Conservation (phyloP, 768 basidiomycete species). For the Myochromella boudieri region DNA sequence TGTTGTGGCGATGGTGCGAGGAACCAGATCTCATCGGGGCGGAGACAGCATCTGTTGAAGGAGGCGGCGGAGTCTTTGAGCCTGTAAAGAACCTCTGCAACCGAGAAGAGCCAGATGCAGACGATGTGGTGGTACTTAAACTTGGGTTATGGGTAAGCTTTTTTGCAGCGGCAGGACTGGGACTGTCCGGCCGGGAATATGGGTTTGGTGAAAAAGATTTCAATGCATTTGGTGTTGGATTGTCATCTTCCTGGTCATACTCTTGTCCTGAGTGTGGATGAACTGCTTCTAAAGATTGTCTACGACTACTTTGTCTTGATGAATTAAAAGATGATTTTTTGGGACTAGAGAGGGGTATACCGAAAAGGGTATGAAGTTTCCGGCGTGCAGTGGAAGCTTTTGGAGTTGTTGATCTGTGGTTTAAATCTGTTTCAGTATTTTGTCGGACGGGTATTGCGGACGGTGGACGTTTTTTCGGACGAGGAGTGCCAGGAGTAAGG, state of each 20-base stretch:
- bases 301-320: slow-evolving; percentile 30
- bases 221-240: slow-evolving; percentile 28
- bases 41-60: slow-evolving; percentile 19
- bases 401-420: slow-evolving; percentile 28
- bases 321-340: slow-evolving; percentile 38
- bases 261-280: slow-evolving; percentile 14
- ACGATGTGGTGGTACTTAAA: slow-evolving; percentile 26
- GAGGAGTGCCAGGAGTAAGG: slow-evolving; percentile 56
- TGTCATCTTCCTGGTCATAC: slow-evolving; percentile 21
- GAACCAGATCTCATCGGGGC: slow-evolving; percentile 13
- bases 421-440: slow-evolving; percentile 9
- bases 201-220: slow-evolving; percentile 23
- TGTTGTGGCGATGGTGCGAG: slow-evolving; percentile 18
- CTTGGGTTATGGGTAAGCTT: slow-evolving; percentile 13
- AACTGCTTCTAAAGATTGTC: slow-evolving; percentile 20
- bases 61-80: slow-evolving; percentile 14
- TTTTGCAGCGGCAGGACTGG: slow-evolving; percentile 26
- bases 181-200: slow-evolving; percentile 28
- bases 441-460: slow-evolving; percentile 27
- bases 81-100: slow-evolving; percentile 18
- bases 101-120: slow-evolving; percentile 22
- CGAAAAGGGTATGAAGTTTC: slow-evolving; percentile 47
- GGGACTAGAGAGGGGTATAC: slow-evolving; percentile 36
- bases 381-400: slow-evolving; percentile 37
- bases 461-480: slow-evolving; percentile 26